Percentiles rank a stretch among this genome's conserved stretches.
Evolutionary conservation across 805 yeast genomes (phyloP).

Genomic region (Sungouiozyma ichnusensis): DNA sequence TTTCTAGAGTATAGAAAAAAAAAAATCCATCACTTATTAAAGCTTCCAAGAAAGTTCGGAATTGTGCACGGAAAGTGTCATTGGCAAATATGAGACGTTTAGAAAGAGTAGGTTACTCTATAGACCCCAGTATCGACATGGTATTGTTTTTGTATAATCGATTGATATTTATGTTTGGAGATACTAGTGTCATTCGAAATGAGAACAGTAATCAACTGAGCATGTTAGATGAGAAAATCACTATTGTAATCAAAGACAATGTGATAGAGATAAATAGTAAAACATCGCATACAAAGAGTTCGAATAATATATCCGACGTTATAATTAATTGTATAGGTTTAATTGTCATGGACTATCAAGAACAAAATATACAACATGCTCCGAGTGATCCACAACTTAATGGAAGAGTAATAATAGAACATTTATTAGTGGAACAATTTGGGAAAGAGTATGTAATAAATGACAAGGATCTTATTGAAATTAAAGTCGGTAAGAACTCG

Average conservation of each 20-base stretch:
- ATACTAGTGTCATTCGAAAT: not conserved
- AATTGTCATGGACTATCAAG: not conserved
- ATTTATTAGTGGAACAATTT: not conserved
- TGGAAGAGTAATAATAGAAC: not conserved
- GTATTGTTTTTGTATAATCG: not conserved
- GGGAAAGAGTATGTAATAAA: not conserved
- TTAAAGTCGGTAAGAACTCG: slow-evolving; percentile 58
- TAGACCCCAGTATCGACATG: not conserved
- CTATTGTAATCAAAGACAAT: not conserved
- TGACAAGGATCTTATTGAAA: not conserved
- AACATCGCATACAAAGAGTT: not conserved
- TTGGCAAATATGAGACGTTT: not conserved
- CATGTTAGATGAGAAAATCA: not conserved
- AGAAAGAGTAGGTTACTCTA: not conserved
- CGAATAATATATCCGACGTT: not conserved
- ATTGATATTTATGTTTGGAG: not conserved
- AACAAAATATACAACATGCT: not conserved
- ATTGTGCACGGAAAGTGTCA: too few species aligned
- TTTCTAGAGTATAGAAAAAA: too few species aligned
- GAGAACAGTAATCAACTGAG: not conserved
- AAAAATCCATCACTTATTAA: too few species aligned
- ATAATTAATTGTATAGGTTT: not conserved
- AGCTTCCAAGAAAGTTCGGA: too few species aligned
- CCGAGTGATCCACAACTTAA: not conserved
- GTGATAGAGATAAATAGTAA: not conserved